Conservation (phyloP, 2,329 filamentous ascomycete species). For the Xylaria digitata region DNA sequence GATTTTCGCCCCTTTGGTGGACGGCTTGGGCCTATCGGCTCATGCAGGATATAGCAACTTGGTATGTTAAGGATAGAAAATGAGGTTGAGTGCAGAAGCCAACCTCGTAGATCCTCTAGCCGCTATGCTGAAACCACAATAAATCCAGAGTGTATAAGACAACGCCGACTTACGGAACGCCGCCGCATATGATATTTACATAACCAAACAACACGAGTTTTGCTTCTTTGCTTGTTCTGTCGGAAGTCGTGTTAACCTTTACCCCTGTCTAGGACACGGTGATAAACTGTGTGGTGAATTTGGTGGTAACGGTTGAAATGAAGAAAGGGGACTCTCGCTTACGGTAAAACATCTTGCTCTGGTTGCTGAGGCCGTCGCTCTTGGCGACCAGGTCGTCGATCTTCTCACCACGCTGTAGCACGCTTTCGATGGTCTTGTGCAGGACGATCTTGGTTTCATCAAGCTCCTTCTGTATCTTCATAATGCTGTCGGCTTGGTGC, state of each 20-base stretch:
- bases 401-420: slow-evolving; percentile 92
- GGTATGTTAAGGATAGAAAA: slow-evolving; percentile 40
- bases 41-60: slow-evolving; percentile 19
- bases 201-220: slow-evolving; percentile 79
- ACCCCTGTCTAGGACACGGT: background rate
- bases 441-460: slow-evolving; percentile 98
- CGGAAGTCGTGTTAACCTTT: slow-evolving; percentile 35
- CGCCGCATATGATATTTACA: slow-evolving; percentile 59
- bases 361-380: slow-evolving; percentile 87
- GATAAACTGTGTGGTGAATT: background rate
- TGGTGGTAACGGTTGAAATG: background rate
- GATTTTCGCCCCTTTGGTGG: slow-evolving; percentile 19
- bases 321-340: slow-evolving; percentile 44
- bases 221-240: slow-evolving; percentile 79
- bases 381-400: slow-evolving; percentile 94
- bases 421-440: slow-evolving; percentile 94
- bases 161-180: slow-evolving; percentile 22
- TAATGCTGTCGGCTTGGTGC: slow-evolving; percentile 87
- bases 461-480: slow-evolving; percentile 95
- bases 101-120: slow-evolving; percentile 36
- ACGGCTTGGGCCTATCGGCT: slow-evolving; percentile 21
- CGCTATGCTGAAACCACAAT: slow-evolving; percentile 44
- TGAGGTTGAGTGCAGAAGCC: slow-evolving; percentile 38
- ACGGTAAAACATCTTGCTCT: slow-evolving; percentile 99
- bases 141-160: slow-evolving; percentile 30